Evolutionary conservation across 352 stramenopile species (phyloP), one percentile per base, ranked within the genome.

Genomic region (Pythium folliculosum): DNA sequence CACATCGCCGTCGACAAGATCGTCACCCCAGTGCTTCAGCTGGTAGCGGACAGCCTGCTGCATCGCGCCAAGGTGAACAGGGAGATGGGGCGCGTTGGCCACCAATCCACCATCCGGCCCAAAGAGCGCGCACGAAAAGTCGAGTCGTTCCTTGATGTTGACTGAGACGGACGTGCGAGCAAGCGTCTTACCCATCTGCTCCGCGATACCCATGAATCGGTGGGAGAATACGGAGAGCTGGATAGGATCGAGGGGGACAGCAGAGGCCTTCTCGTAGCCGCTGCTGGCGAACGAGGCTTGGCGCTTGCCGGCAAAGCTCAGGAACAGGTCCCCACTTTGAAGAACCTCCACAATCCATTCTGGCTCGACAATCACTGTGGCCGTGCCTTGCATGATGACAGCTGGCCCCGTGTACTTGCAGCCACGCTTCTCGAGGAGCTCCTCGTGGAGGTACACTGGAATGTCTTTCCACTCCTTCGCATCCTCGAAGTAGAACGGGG

Each of bases 81-180:
- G 98, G 47, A 99, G 89, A 73, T 99, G 98, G 7, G 98, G 98
- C 5, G 98, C 98, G 77, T 99, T 99, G 0, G 98, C 98, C 12
- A 99, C 97, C n/a, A 99, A 81, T n/a, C 96, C 97, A 50, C 98
- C 98, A 48, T 99, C 88, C 9, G 92, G 90, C 25, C 96, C 97
- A 77, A 99, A 99, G 17, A 99, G 80, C 22, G 98, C 98, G 62
- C 98, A 99, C 2, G 93, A 98, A 73, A 99, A 99, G 69, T 99
- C 98, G 12, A 99, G 82, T 16, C 98, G 86, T 75, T 99, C 98
- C 76, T 99, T 99, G 75, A 99, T 99, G 72, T 99, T 99, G 54
- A 99, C 98, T 27, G 94, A 99, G 60, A 98, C 94, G 0, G 90
- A 98, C 3, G 96, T 99, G 17, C 96, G 84, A 60, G 98, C 95